phyloP scores from a whole-genome alignment of 305 asterid species.

The Fraxinus xanthoxyloides region DNA sequence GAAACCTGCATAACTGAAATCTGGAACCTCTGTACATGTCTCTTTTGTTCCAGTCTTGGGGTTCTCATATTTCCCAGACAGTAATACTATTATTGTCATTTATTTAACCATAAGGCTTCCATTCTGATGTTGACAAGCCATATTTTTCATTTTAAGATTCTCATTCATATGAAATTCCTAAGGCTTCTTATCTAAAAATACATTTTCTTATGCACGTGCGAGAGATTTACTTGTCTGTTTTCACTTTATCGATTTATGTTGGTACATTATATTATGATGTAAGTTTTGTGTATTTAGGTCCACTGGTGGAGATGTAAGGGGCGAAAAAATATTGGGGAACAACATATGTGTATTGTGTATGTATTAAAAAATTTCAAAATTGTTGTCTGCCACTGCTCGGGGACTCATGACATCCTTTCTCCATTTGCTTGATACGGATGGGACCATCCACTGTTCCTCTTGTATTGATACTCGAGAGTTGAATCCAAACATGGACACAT shows the following conservation, averaged over 20 bases:
- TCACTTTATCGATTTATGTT: not conserved
- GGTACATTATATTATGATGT: not conserved
- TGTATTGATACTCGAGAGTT: too few relatives aligned
- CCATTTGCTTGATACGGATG: too few relatives aligned
- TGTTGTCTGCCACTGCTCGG: too few relatives aligned
- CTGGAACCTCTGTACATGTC: constrained; percentile 47
- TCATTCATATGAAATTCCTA: not conserved
- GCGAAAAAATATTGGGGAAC: not conserved
- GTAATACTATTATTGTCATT: constrained; percentile 15
- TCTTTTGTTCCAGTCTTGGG: constrained; percentile 27
- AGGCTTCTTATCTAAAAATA: not conserved
- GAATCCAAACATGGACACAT: too few relatives aligned
- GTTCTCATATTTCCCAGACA: constrained; percentile 36
- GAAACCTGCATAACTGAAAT: constrained; percentile 30
- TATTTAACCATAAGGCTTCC: constrained; percentile 18
- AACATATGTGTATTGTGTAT: too few relatives aligned
- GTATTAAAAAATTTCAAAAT: too few relatives aligned
- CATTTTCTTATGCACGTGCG: not conserved
- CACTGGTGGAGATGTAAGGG: not conserved
- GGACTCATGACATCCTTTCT: too few relatives aligned
- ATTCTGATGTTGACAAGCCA: constrained; percentile 24
- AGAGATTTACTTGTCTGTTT: not conserved
- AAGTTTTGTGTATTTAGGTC: not conserved
- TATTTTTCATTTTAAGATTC: constrained; percentile 17
- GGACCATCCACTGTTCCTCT: too few relatives aligned